Evolutionary conservation across 2,329 filamentous ascomycete species (phyloP).

Genomic region (Pseudogymnoascus sp.): DNA sequence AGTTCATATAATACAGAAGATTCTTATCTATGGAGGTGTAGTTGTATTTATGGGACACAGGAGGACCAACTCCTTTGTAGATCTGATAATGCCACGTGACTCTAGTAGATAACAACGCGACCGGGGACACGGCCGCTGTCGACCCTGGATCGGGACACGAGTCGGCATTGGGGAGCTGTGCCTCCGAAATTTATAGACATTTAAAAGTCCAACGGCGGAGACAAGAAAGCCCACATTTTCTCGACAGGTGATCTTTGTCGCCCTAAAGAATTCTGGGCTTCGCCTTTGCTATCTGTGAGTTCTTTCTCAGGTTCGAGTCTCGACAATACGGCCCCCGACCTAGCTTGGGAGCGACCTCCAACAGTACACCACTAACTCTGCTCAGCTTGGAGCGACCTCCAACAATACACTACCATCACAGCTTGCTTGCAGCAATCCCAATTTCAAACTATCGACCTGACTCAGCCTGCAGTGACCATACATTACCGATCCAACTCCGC

Average conservation of each 20-base stretch:
- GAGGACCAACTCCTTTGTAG: background rate
- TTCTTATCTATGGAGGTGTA: background rate
- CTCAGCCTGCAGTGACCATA: background rate
- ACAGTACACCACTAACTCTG: background rate
- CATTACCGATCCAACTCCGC: background rate
- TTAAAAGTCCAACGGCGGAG: background rate
- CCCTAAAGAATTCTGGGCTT: background rate
- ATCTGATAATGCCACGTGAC: background rate
- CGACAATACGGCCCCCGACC: background rate
- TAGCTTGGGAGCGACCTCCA: background rate
- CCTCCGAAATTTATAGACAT: conserved; percentile 5
- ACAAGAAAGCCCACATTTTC: background rate
- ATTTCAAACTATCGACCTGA: background rate
- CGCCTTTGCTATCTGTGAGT: background rate
- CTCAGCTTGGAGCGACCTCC: background rate
- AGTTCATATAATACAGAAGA: background rate
- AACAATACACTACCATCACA: background rate
- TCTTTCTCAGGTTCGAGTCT: background rate
- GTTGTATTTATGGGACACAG: background rate
- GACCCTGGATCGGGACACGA: conserved; percentile 6
- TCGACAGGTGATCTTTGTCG: background rate
- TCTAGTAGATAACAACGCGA: background rate
- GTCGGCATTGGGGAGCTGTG: conserved; percentile 5
- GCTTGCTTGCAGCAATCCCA: background rate
- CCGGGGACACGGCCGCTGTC: background rate